Evolutionary conservation across 1,284 basidiomycete species (phyloP).

Genomic region (Boletus nobilissimus): DNA sequence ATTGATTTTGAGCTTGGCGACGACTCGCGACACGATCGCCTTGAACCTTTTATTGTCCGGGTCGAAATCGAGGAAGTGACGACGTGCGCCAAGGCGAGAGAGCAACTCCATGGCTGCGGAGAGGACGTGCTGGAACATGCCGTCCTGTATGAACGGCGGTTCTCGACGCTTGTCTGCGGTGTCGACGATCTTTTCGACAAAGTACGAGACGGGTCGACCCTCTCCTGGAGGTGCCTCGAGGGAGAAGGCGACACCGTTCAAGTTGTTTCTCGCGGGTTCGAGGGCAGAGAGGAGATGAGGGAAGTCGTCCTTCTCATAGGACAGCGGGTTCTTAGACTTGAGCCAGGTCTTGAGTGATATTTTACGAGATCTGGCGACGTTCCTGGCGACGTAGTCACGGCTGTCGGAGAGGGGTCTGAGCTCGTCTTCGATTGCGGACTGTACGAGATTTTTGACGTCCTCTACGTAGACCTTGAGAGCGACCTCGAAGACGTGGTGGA

Average conservation of each 20-base stretch:
- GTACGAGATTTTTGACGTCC: no score
- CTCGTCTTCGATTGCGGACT: no score
- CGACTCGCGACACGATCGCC: no score
- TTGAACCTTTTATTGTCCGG: neutral
- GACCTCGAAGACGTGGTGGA: no score
- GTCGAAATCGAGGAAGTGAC: no score
- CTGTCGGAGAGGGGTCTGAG: no score
- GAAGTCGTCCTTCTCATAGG: neutral
- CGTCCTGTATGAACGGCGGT: neutral
- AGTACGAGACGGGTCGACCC: neutral
- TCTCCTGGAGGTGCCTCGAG: neutral
- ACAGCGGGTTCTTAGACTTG: neutral
- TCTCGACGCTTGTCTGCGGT: no score
- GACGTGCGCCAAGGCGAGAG: no score
- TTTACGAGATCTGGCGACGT: no score
- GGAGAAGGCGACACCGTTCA: accelerated
- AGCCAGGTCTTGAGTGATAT: neutral
- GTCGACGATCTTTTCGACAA: neutral
- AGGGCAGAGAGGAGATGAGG: neutral
- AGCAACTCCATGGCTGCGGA: neutral
- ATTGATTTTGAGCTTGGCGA: neutral
- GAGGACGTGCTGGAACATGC: neutral
- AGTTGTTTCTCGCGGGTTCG: neutral
- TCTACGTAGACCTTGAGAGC: no score
- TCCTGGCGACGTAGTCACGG: no score